These are phyloP conservation scores for Epichloe sylvatica DNA, from an alignment of 2,329 filamentous ascomycete genomes.

Conservation along the genomic window DNA sequence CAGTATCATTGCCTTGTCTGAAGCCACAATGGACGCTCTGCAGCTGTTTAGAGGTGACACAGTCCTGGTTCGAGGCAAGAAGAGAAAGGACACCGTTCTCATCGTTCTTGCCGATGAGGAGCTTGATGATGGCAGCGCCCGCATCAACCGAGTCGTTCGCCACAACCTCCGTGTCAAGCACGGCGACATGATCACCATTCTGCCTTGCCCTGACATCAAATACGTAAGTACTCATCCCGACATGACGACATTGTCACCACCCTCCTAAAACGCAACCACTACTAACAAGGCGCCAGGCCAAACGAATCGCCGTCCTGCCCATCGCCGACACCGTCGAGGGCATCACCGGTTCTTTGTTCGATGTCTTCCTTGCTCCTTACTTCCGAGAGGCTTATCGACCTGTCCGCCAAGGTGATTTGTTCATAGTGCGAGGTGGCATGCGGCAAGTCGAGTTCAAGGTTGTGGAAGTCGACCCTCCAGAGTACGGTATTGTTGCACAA, in stretches of 20 bases:
- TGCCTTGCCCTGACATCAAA: slow-evolving; percentile 99
- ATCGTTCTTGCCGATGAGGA: slow-evolving; percentile 97
- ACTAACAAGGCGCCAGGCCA: slow-evolving; percentile 49
- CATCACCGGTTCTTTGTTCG: slow-evolving; percentile 92
- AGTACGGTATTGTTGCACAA: slow-evolving; percentile 97
- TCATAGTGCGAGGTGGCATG: slow-evolving; percentile 96
- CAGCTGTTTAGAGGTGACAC: slow-evolving; percentile 98
- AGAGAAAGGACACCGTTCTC: slow-evolving; percentile 96
- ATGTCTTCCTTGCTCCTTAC: slow-evolving; percentile 97
- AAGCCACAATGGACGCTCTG: slow-evolving; percentile 96
- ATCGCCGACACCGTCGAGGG: slow-evolving; percentile 98
- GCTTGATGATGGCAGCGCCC: slow-evolving; percentile 88
- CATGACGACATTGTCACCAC: too few relatives aligned
- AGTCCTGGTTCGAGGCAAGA: slow-evolving; percentile 96
- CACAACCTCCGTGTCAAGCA: slow-evolving; percentile 98
- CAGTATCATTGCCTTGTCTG: slow-evolving; percentile 95
- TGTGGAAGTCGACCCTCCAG: slow-evolving; percentile 93
- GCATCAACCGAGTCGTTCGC: slow-evolving; percentile 96
- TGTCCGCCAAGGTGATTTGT: slow-evolving; percentile 91
- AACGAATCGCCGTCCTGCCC: slow-evolving; percentile 94
- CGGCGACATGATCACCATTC: slow-evolving; percentile 92
- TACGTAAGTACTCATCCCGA: slow-evolving; percentile 53
- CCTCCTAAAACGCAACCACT: neutral
- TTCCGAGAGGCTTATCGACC: slow-evolving; percentile 98
- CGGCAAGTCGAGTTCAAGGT: slow-evolving; percentile 99